Base-by-base conservation (phyloP, 495 filamentous ascomycete species). In the Podospora pseudoanserina region DNA sequence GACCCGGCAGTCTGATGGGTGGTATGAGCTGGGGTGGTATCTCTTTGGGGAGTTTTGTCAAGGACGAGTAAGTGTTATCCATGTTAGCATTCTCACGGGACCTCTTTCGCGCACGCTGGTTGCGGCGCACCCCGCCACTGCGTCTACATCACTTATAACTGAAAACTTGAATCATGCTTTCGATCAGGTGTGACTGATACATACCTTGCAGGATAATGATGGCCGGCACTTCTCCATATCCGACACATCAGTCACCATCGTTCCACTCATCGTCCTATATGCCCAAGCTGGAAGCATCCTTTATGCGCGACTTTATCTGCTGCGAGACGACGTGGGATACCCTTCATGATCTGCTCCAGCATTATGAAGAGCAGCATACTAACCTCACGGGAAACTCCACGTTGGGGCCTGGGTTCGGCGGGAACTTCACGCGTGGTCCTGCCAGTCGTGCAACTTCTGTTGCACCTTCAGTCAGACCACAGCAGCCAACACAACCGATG, bases 11-110 rank as follows among this genome's bases (percentile, higher is more conserved):
- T 80, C 81, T 97, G 74, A 90, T 94, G 71, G 90, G 87, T 68
- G 94, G 93, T 64, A 96, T 97, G 92, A 98, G 96, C 76, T 99
- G 93, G 93, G 95, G 96, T 75, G 96, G 94, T 66, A 85, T 96
- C 26, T 98, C 95, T 56, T 91, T 98, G 68, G 93, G 94, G 65
- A 97, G 94, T 77, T 98, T 93, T 85, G 94, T 99, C 79, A 87
- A 92, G 74, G 95, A 99, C 82, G 95, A 99, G 95, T 98, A 87
- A 88, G 94, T 93, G 44, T 64, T 23, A 23, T 23, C 23, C 23
- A 23, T 23, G 23, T 23, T 23, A 23, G 23, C 23, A 23, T 23
- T 23, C 23, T 23, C 23, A 23, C 23, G 23, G 23, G 23, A 0
- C 23, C 23, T 23, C 23, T 23, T 23, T 23, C 23, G 23, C 23